These are phyloP conservation scores for Casuarina equisetifolia DNA, from an alignment of 306 rosid species.

Conservation along the genomic window DNA sequence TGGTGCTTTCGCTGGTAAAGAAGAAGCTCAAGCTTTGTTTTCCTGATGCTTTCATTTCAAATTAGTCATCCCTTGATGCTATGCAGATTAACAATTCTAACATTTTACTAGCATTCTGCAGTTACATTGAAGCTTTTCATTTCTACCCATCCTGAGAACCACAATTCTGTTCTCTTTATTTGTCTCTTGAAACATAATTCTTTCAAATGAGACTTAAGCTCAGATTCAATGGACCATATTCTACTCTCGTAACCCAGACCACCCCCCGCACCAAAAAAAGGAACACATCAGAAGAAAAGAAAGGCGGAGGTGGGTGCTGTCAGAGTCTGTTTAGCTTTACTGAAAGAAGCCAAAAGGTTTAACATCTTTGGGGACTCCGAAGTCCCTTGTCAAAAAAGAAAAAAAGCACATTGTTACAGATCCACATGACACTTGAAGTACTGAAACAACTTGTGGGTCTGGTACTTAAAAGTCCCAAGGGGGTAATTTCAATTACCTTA, in stretches of 20 bases:
- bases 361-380: too few relatives aligned
- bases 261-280: neutral
- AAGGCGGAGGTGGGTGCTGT: too few relatives aligned
- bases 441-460: neutral
- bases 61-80: neutral
- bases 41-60: neutral
- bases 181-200: neutral
- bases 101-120: neutral
- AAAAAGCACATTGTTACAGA: neutral
- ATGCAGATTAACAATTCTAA: neutral
- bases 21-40: constrained; percentile 4
- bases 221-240: neutral
- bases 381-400: too few relatives aligned
- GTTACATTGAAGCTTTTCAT: neutral
- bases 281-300: too few relatives aligned
- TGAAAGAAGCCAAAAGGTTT: too few relatives aligned
- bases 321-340: neutral
- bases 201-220: neutral
- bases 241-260: neutral
- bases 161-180: neutral
- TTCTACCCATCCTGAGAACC: neutral
- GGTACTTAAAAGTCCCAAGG: neutral
- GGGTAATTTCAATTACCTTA: neutral
- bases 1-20: constrained; percentile 94
- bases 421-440: neutral